phyloP scores from a whole-genome alignment of 2,329 filamentous ascomycete genomes.

The Beauveria bassiana region DNA sequence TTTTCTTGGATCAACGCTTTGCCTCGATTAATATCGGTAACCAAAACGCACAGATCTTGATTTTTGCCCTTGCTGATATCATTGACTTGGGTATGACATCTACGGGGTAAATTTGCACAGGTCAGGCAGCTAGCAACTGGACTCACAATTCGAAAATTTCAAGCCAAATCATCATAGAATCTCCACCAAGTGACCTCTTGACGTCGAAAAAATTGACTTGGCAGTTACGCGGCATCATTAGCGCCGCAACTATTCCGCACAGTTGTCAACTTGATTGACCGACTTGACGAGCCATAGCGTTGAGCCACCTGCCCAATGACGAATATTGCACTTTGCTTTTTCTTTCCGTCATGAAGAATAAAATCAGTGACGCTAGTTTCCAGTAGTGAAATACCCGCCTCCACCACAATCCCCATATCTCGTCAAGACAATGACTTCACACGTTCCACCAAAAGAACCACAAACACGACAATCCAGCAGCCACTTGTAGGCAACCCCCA shows the following conservation, averaged over 20 bases:
- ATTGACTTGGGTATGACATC: not conserved
- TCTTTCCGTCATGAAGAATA: not conserved
- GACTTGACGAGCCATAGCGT: not conserved
- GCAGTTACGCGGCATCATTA: not conserved
- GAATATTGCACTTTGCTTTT: too few relatives aligned
- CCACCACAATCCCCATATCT: not conserved
- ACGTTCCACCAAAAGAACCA: not conserved
- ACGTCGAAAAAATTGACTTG: not conserved
- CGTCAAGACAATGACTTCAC: not conserved
- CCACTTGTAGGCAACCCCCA: not conserved
- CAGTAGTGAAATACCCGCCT: not conserved
- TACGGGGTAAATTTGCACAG: too few relatives aligned
- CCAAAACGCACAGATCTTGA: not conserved
- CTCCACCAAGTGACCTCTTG: not conserved
- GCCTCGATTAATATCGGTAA: not conserved
- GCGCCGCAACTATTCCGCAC: not conserved
- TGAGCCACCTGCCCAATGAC: not conserved
- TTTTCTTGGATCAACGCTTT: not conserved
- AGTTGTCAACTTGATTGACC: not conserved
- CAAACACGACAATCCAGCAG: not conserved
- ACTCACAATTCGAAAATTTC: not conserved
- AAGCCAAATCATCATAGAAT: slow-evolving; percentile 6
- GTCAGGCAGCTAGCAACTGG: not conserved
- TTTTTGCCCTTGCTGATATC: not conserved
- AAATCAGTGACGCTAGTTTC: not conserved